phyloP scores from a whole-genome alignment of 192 early-diverging fungal genomes.

The Umbelopsis vinacea region DNA sequence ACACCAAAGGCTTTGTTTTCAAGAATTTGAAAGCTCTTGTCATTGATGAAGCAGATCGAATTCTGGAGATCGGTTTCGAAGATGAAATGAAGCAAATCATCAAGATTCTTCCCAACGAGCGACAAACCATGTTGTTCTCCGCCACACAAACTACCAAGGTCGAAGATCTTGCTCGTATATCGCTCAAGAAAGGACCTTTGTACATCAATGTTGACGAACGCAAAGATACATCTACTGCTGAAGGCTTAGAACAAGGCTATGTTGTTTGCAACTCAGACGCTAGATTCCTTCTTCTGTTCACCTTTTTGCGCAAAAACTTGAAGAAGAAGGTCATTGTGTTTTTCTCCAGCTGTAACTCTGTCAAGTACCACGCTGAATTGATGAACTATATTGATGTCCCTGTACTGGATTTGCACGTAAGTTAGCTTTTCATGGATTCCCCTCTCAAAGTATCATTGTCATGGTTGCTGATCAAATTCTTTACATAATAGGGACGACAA shows the following conservation, averaged over 20 bases:
- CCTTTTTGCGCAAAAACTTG: constrained; percentile 96
- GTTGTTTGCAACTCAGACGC: constrained; percentile 92
- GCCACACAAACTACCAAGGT: constrained; percentile 99
- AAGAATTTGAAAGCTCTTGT: constrained; percentile 94
- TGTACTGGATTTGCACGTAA: constrained; percentile 94
- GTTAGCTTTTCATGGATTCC: constrained; percentile 21
- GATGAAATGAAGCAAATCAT: constrained; percentile 99
- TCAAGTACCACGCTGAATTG: constrained; percentile 97
- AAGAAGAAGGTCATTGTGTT: constrained; percentile 99
- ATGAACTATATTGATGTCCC: constrained; percentile 99
- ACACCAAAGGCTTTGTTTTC: constrained; percentile 94
- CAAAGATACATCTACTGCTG: constrained; percentile 94
- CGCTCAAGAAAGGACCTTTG: constrained; percentile 92
- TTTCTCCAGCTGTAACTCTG: constrained; percentile 96
- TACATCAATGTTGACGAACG: constrained; percentile 99
- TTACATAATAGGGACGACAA: constrained; percentile 75
- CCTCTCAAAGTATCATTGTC: background rate
- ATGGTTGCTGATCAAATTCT: background rate
- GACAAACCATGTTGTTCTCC: constrained; percentile 98
- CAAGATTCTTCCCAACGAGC: constrained; percentile 88
- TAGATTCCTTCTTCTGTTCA: constrained; percentile 96
- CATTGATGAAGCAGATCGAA: constrained; percentile 98
- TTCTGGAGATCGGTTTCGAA: constrained; percentile 98
- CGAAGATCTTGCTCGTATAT: constrained; percentile 96
- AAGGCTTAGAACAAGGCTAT: constrained; percentile 97